Base-by-base conservation (phyloP, 257 asterid species). In the Rauvolfia tetraphylla region DNA sequence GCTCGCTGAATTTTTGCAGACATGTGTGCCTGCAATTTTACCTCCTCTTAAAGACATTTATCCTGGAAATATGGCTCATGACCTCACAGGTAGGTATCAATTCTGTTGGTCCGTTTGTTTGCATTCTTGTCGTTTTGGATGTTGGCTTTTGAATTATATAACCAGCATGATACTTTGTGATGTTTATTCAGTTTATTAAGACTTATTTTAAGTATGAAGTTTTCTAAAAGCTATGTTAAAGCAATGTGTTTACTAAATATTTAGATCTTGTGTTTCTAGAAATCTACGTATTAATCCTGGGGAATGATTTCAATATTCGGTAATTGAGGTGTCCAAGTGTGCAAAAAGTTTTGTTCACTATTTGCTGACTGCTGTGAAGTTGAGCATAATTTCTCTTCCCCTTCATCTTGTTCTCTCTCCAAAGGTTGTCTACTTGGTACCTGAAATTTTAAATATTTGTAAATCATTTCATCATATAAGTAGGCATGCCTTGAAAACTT, bases 1-100 rank as follows among this genome's bases (percentile, higher is more conserved):
- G 74, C 44, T 56, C 81, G 76, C 75, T 73, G 42, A 46, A 31
- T 29, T 82, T 83, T 76, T 88, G 91, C 99, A 95, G 99, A 95
- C 97, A 36, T 74, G 90, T 66, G 88, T 33, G 76, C 99, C 99
- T 67, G 89, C 96, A 53, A 83, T 95, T 77, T 82, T 95, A 65
- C 99, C 99, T 70, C 97, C 99, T 41, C 91, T 95, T 42, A 85
- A 71, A 75, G 97, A 93, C 71, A 91, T 95, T 85, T 95, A 91
- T 84, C 98, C 98, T 2, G 92, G 91, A 77, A 95, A 93, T 84
- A 86, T 95, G 90, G 80, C 49, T 78, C 96, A 90, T 72, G 89
- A 88, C 78, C 97, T 95, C 83, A 82, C 84, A 82, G 99, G 99
- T 92, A 84, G 70, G 59, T 54, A 29, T 38, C 57, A 25, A 39